Percentiles rank a stretch among this genome's conserved stretches.
Conservation (phyloP, 768 basidiomycete genomes). For the Cytidiella melzeri region DNA sequence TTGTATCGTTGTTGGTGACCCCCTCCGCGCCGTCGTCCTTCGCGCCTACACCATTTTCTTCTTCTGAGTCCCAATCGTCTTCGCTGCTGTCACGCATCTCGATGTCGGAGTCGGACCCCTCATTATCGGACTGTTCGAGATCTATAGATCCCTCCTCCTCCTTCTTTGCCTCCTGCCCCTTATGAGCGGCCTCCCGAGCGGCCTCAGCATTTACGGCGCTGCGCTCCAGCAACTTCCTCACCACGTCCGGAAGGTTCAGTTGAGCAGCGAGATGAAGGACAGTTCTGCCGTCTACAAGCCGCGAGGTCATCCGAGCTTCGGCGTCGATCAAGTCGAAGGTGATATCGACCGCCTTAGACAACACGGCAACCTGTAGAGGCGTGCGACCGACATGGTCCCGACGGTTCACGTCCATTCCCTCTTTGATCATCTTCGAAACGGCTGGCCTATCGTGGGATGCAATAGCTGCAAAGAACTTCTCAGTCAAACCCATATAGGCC, state of each 20-base stretch:
- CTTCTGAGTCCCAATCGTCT: constrained; percentile 24
- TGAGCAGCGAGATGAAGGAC: constrained; percentile 54
- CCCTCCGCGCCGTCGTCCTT: constrained; percentile 21
- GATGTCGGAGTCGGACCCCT: constrained; percentile 5
- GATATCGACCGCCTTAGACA: constrained; percentile 39
- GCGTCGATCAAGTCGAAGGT: constrained; percentile 47
- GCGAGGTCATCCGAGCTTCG: constrained; percentile 48
- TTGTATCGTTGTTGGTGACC: constrained; percentile 31
- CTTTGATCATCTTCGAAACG: constrained; percentile 35
- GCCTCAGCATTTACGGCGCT: constrained; percentile 31
- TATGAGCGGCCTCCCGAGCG: constrained; percentile 12
- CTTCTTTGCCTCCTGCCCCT: constrained; percentile 18
- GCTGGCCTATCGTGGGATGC: constrained; percentile 35
- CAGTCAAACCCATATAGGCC: constrained; percentile 49
- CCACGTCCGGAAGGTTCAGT: constrained; percentile 33
- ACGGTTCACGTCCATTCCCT: constrained; percentile 41
- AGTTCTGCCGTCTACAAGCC: constrained; percentile 51
- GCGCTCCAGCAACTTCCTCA: constrained; percentile 45
- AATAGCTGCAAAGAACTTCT: constrained; percentile 54
- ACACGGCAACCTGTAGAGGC: constrained; percentile 50
- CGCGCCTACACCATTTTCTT: constrained; percentile 27
- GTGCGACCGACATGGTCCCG: constrained; percentile 62
- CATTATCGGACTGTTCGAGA: constrained; percentile 13
- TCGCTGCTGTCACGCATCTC: constrained; percentile 16
- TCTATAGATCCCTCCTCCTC: constrained; percentile 12